Evolutionary conservation across 129 eudicot genomes (phyloP).

Genomic region (Silybum marianum): DNA sequence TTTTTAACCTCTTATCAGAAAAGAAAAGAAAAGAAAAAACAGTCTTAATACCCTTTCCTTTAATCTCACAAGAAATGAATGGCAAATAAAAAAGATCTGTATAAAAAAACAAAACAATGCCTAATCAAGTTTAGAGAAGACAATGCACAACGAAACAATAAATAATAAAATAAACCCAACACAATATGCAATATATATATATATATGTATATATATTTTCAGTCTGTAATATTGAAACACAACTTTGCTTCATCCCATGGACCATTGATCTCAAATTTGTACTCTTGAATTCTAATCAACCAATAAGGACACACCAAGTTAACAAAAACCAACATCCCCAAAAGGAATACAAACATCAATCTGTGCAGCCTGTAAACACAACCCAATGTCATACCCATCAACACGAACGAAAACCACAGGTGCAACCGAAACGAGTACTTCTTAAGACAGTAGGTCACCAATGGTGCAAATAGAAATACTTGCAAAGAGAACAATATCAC

Average conservation of each 20-base stretch:
- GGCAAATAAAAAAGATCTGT: too few species aligned
- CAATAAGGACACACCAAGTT: slow-evolving; percentile 88
- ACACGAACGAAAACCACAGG: slow-evolving; percentile 55
- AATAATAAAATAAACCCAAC: background rate
- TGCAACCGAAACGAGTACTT: slow-evolving; percentile 74
- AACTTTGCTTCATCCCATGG: slow-evolving; percentile 99
- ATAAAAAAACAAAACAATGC: too few species aligned
- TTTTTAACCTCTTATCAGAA: too few species aligned
- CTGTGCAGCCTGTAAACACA: slow-evolving; percentile 60
- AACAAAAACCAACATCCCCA: slow-evolving; percentile 67
- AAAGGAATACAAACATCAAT: slow-evolving; percentile 59
- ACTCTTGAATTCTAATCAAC: slow-evolving; percentile 87
- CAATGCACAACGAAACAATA: background rate
- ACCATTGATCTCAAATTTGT: slow-evolving; percentile 96
- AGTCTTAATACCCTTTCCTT: too few species aligned
- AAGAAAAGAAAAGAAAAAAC: too few species aligned
- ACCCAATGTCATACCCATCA: slow-evolving; percentile 59
- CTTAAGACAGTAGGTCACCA: slow-evolving; percentile 76
- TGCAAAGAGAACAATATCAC: slow-evolving; percentile 73
- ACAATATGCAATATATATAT: background rate
- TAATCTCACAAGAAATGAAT: too few species aligned
- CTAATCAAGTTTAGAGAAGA: background rate
- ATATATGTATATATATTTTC: slow-evolving; percentile 25
- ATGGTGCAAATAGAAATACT: slow-evolving; percentile 79
- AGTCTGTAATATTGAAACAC: slow-evolving; percentile 82